Conservation (phyloP, 179 eudicot genomes). For the Silene vulgaris region DNA sequence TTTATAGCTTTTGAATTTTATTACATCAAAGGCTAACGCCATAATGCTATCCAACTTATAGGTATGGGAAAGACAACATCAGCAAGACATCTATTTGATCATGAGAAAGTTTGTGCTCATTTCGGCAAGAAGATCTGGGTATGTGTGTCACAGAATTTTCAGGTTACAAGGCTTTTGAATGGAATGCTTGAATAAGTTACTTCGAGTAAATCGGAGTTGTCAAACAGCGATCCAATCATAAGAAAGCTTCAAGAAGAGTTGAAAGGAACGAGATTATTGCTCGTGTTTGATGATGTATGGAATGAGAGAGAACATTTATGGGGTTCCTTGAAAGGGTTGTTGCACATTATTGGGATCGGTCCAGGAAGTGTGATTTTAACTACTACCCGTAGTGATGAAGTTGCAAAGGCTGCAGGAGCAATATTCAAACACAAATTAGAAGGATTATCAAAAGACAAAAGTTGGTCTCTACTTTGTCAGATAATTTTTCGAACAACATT, state of each 20-base stretch:
- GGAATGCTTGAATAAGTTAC: conserved; percentile 22
- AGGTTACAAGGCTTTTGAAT: conserved; percentile 3
- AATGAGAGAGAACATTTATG: conserved; percentile 9
- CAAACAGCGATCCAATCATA: conserved; percentile 15
- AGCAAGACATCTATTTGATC: conserved; percentile 17
- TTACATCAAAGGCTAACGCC: too few relatives aligned
- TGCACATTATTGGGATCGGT: conserved; percentile 5
- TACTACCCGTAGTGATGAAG: conserved; percentile 21
- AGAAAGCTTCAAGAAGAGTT: conserved; percentile 11
- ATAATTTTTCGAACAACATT: neutral
- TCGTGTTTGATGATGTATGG: conserved; percentile 37
- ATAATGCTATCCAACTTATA: neutral
- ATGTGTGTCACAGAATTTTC: conserved; percentile 16
- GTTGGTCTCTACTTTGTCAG: conserved; percentile 16
- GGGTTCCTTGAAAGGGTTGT: neutral
- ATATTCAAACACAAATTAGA: neutral
- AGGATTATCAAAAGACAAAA: neutral
- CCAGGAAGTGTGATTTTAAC: conserved; percentile 20
- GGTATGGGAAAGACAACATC: conserved; percentile 30
- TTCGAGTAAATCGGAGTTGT: neutral
- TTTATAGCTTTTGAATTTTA: too few relatives aligned
- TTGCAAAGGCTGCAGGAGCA: neutral
- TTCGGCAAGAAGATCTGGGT: conserved; percentile 22
- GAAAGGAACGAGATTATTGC: conserved; percentile 12
- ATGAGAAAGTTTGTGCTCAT: neutral